Base-by-base conservation (phyloP, 768 basidiomycete genomes). In the Podaxis sp. region DNA sequence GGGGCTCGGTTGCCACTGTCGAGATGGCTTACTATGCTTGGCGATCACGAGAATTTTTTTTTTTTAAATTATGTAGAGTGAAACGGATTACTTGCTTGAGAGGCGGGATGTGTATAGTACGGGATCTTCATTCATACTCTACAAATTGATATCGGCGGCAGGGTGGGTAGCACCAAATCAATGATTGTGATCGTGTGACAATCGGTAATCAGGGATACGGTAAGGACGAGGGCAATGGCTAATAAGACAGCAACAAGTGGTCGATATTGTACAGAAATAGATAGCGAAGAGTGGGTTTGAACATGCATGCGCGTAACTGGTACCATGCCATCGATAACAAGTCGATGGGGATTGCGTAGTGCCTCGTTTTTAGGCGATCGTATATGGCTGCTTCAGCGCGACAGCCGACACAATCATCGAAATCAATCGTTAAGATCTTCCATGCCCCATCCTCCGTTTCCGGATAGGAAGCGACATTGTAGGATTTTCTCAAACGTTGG, bases 401-500 rank as follows among this genome's bases (percentile, higher is more conserved):
- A 29, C 49, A 33, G 40, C 36, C 49, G 29, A 38, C 49, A 33
- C 46, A 49, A 36, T 19, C 9, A 49, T 22, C 19, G 22, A 22
- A 13, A 49, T 63, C 50, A 55, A 12, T 64, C 55, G 50, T 55
- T 66, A 70, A 25, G 64, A 62, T 72, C 57, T 60, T 72, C 68
- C 70, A 74, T 72, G 55, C 73, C 75, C 94, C 94, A 97, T 5
- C 95, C 94, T 36, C 81, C 86, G 22, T 76, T 73, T 8, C 94
- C 94, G 58, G 80, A 80, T 65, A 98, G 77, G 79, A 97, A 98
- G 29, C 88, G 83, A 73, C 87, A 89, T 69, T 88, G 80, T 40
- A 92, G 77, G 57, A 98, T 84, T 70, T 82, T 82, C 68, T 94
- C 93, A 71, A 96, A 97, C 4, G 90, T 89, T 15, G 96, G 96